phyloP scores from a whole-genome alignment of 179 eudicot species.

The Kewa caespitosa region DNA sequence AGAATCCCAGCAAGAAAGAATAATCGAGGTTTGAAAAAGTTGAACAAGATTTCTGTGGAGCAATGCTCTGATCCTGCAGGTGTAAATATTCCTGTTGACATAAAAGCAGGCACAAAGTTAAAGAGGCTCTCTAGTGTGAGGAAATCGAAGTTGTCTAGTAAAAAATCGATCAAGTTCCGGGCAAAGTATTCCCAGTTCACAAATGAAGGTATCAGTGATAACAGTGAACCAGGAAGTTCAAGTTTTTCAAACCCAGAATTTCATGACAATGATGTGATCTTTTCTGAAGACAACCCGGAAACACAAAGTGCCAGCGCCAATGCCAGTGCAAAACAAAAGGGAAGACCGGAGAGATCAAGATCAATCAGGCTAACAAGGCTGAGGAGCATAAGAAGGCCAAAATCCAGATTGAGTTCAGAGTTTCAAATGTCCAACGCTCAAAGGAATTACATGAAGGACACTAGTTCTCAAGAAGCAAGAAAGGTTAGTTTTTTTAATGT shows the following conservation, averaged over 20 bases:
- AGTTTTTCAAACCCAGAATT: background rate
- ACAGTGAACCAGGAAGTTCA: constrained; percentile 1
- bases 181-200: constrained; percentile 34
- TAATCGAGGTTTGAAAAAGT: background rate
- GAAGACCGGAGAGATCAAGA: constrained; percentile 40
- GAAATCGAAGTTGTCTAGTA: constrained; percentile 30
- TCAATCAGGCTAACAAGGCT: constrained; percentile 39
- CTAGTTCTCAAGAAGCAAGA: constrained; percentile 47
- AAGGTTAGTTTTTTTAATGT: constrained; percentile 32
- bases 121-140: constrained; percentile 34
- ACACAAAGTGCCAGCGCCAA: constrained; percentile 20
- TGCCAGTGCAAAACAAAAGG: constrained; percentile 25
- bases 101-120: constrained; percentile 23
- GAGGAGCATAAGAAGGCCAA: constrained; percentile 36
- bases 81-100: constrained; percentile 19
- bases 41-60: constrained; percentile 11
- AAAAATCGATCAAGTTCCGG: constrained; percentile 34
- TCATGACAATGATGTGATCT: constrained; percentile 16
- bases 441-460: constrained; percentile 52
- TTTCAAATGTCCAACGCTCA: constrained; percentile 26
- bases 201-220: background rate
- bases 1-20: background rate
- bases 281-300: too few species aligned
- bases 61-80: constrained; percentile 26
- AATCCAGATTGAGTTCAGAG: constrained; percentile 37